Evolutionary conservation across 2,329 filamentous ascomycete genomes (phyloP).

Genomic region (Claviceps purpurea): DNA sequence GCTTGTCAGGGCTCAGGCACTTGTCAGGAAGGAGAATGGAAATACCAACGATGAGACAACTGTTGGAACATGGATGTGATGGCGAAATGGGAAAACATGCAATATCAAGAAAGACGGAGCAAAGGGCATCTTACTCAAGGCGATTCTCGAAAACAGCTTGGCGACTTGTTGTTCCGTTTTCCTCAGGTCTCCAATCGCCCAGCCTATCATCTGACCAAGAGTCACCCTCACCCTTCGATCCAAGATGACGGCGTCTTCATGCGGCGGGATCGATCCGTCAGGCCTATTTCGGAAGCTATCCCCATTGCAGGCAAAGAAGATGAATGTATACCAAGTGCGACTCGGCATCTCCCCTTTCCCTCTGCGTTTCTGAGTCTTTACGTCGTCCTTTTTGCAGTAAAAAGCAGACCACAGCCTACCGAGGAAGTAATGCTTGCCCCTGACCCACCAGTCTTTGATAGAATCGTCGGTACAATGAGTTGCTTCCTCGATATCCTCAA

Average conservation of each 20-base stretch:
- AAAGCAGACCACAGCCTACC: conserved; percentile 36
- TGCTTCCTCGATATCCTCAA: conserved; percentile 16
- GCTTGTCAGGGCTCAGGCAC: conserved; percentile 1
- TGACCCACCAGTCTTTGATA: conserved; percentile 17
- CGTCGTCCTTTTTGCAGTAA: conserved; percentile 27
- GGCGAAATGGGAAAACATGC: neutral
- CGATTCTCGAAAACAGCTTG: conserved; percentile 46
- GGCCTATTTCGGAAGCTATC: conserved; percentile 21
- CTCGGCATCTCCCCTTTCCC: neutral
- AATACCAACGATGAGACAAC: neutral
- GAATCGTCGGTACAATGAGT: conserved; percentile 20
- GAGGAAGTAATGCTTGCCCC: conserved; percentile 25
- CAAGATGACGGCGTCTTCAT: conserved; percentile 11
- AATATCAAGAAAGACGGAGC: neutral
- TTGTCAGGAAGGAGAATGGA: neutral
- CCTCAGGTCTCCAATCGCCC: conserved; percentile 32
- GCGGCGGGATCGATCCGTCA: conserved; percentile 9
- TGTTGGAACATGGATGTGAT: too few species aligned
- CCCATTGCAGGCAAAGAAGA: conserved; percentile 43
- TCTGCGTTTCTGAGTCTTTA: conserved; percentile 12
- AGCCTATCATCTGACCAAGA: conserved; percentile 32
- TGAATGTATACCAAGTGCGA: conserved; percentile 15
- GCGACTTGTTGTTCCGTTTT: conserved; percentile 34
- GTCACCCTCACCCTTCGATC: conserved; percentile 20
- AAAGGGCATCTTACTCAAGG: conserved; percentile 29